phyloP scores from a whole-genome alignment of 2,329 filamentous ascomycete species.

The Drechslera avenae region DNA sequence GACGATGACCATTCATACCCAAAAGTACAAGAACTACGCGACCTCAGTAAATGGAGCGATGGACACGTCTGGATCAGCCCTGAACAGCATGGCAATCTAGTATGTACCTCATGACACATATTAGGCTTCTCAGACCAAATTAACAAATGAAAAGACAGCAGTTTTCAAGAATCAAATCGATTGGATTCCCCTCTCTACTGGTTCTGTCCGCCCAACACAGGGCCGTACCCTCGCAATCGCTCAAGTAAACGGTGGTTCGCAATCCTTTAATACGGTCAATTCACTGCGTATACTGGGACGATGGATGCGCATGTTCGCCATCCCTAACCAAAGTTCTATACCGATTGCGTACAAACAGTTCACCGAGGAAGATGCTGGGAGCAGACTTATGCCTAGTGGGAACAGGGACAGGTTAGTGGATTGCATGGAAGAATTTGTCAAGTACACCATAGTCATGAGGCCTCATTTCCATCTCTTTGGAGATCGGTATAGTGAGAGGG shows the following conservation, averaged over 20 bases:
- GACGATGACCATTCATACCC: constrained; percentile 64
- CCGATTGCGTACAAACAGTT: constrained; percentile 69
- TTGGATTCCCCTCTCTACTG: constrained; percentile 68
- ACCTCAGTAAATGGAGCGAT: constrained; percentile 67
- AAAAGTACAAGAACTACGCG: constrained; percentile 67
- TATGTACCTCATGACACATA: constrained; percentile 31
- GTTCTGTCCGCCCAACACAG: constrained; percentile 68
- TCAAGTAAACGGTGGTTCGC: constrained; percentile 67
- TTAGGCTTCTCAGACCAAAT: neutral
- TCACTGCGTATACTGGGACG: constrained; percentile 67
- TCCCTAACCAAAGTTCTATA: constrained; percentile 69
- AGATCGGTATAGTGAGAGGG: constrained; percentile 67
- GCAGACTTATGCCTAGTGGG: constrained; percentile 58
- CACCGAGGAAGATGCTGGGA: constrained; percentile 56
- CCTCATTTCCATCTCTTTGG: constrained; percentile 65
- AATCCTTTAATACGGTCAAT: constrained; percentile 72
- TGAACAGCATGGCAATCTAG: constrained; percentile 69
- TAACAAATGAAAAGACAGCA: constrained; percentile 54
- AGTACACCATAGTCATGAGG: constrained; percentile 69
- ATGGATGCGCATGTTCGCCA: constrained; percentile 73
- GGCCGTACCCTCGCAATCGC: constrained; percentile 67
- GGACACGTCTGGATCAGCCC: constrained; percentile 70
- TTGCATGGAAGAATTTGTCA: constrained; percentile 73
- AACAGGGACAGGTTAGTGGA: constrained; percentile 67
- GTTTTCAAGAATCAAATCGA: constrained; percentile 75